phyloP scores from a whole-genome alignment of 345 rosid species.

The Sapria himalayana region DNA sequence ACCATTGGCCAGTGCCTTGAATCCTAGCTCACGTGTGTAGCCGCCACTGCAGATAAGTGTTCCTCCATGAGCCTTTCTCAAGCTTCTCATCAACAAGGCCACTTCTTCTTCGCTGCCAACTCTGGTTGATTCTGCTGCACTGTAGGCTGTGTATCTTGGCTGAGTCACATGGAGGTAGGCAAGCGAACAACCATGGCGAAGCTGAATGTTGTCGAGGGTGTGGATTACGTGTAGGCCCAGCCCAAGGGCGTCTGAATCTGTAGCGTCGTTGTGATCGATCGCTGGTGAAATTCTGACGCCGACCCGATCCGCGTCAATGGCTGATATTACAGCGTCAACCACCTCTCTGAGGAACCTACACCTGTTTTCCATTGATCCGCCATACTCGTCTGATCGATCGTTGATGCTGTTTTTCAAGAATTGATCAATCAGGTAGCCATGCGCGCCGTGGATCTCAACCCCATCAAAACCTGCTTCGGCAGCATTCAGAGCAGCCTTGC shows the following conservation, averaged over 20 bases:
- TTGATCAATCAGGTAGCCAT: conserved; percentile 77
- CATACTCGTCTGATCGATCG: conserved; percentile 57
- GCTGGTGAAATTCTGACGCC: conserved; percentile 68
- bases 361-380: conserved; percentile 45
- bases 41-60: conserved; percentile 68
- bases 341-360: conserved; percentile 49
- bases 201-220: conserved; percentile 40
- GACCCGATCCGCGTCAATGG: conserved; percentile 37
- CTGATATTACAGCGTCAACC: conserved; percentile 28
- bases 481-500: conserved; percentile 43
- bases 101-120: conserved; percentile 8
- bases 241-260: conserved; percentile 50
- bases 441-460: conserved; percentile 72
- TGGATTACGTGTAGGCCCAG: conserved; percentile 46
- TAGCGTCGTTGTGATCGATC: conserved; percentile 57
- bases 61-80: conserved; percentile 38
- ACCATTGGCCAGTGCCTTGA: conserved; percentile 40
- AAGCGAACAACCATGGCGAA: conserved; percentile 24
- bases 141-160: conserved; percentile 51
- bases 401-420: conserved; percentile 68
- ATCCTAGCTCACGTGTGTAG: conserved; percentile 44
- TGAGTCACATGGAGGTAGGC: conserved; percentile 68
- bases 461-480: conserved; percentile 84
- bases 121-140: conserved; percentile 34
- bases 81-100: conserved; percentile 18